Base-by-base conservation (phyloP, 1,139 yeast species). In the Taphrina confusa region DNA sequence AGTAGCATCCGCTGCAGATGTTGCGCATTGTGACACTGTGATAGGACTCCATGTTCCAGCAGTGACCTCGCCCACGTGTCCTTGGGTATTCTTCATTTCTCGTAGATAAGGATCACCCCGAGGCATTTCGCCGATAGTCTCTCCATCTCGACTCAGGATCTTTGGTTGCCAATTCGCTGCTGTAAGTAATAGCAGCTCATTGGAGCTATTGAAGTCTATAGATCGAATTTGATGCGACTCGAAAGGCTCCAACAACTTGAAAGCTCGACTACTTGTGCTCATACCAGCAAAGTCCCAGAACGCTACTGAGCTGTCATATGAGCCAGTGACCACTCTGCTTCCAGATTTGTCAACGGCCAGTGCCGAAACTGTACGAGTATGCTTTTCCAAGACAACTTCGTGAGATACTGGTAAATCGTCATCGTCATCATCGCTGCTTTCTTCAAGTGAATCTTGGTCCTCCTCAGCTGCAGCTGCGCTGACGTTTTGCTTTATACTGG, bases 91-190 rank as follows among this genome's bases (percentile, higher is more conserved):
- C 58, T 68, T 69, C 70, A 73, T 67, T 60, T 74, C 76, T 25
- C 72, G 70, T 12, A 74, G 64, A 61, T 74, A 74, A 71, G 72
- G 72, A 50, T 74, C 77, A 4, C 77, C 77, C 1, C 69, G 65
- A 3, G 65, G 66, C 49, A 63, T 73, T 55, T 70, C 72, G 0
- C 68, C 69, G 4, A 68, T 45, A 16, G 65, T 68, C 5, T 58
- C 49, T 5, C 68, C 64, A n/a, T 63, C 50, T 20, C 63, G 31
- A 27, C 62, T 57, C 27, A 30, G 22, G n/a, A 57, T n/a, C 59
- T 65, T 65, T 1, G 74, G 70, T 51, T 67, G 68, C 23, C 69
- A 62, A 27, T 66, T 61, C 11, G 70, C 66, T 1, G 73, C 68
- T 9, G 71, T 64, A 1, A 68, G 69, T 14, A 73, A 64, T 3